Percentiles rank a stretch among this genome's conserved stretches.
Evolutionary conservation across 345 rosid species (phyloP).

Genomic region (Arabidopsis arenosa): DNA sequence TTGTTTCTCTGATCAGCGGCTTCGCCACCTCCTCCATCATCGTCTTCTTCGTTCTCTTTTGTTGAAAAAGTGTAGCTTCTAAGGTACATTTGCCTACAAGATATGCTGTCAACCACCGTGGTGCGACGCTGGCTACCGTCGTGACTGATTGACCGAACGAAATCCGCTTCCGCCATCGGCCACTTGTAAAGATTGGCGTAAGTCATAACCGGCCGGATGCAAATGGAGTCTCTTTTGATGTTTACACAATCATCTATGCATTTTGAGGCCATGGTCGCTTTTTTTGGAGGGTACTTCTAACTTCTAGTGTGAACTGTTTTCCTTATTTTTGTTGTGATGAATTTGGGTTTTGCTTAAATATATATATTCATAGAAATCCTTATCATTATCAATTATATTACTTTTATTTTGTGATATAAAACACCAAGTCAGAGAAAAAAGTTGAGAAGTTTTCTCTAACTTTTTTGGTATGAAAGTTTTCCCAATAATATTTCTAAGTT

Average conservation of each 20-base stretch:
- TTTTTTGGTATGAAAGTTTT: no score
- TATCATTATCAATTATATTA: neutral
- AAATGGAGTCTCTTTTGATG: conserved; percentile 53
- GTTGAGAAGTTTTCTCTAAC: conserved; percentile 33
- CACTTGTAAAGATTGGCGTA: conserved; percentile 67
- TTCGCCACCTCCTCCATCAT: neutral
- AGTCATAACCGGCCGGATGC: conserved; percentile 53
- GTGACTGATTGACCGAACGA: conserved; percentile 50
- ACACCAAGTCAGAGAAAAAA: conserved; percentile 24
- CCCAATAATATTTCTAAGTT: neutral
- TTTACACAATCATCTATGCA: conserved; percentile 69
- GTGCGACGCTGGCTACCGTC: conserved; percentile 7
- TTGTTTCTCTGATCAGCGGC: neutral
- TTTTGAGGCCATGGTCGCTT: conserved; percentile 53
- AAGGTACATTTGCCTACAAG: conserved; percentile 80
- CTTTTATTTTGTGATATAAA: neutral
- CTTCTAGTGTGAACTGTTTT: neutral
- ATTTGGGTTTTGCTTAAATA: conserved; percentile 9
- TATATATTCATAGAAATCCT: neutral
- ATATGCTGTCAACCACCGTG: conserved; percentile 62
- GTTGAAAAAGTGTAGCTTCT: conserved; percentile 74
- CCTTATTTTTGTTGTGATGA: neutral
- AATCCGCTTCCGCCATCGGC: conserved; percentile 70
- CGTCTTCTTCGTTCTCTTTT: conserved; percentile 33
- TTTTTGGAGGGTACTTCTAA: conserved; percentile 6